Base-by-base conservation (phyloP, 768 basidiomycete genomes). In the Russula olivacea region DNA sequence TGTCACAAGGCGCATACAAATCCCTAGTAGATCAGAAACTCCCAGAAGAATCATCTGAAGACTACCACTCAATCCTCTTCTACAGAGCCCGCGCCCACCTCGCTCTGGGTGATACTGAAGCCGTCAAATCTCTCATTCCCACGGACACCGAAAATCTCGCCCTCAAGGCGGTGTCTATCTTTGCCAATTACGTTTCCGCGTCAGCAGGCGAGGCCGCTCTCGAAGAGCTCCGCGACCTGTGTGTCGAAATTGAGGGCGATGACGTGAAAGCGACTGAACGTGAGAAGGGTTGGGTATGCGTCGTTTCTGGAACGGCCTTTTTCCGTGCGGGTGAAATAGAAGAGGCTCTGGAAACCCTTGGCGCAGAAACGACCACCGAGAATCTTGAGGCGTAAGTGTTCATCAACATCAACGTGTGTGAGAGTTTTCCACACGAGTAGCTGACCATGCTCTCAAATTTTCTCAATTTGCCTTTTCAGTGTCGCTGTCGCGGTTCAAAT, bases 291-390 rank as follows among this genome's bases (percentile, higher is more conserved):
- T 72, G 85, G 49, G 91, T 95, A 7, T 79, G 85, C 58, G 89
- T 91, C 32, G 75, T 92, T 21, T 91, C 91, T 34, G 93, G 87
- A n/a, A 92, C 88, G 14, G 91, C 92, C 0, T 96, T 96, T 72
- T 81, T 86, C 17, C 77, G 83, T 38, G 90, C 90, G 17, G 88
- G 87, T 2, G 94, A 97, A 75, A 75, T 89, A 12, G 94, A 97
- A 74, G 94, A 98, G 75, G 94, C 93, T 2, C 76, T 97, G 28
- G 94, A 96, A 74, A 94, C 91, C 0, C 79, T 98, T 36, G 86
- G 86, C 9, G 82, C 76, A 11, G 81, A 81, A 48, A 72, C 81
- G 7, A 87, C 85, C 53, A 83, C 84, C 36, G 82, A 87, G 66
- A 89, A 91, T 68, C 81, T 93, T 41, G 94, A 98, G 79, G 89